Percentiles rank a stretch among this genome's conserved stretches.
phyloP scores from a whole-genome alignment of 768 basidiomycete genomes.

The Symmetrospora coprosmae region DNA sequence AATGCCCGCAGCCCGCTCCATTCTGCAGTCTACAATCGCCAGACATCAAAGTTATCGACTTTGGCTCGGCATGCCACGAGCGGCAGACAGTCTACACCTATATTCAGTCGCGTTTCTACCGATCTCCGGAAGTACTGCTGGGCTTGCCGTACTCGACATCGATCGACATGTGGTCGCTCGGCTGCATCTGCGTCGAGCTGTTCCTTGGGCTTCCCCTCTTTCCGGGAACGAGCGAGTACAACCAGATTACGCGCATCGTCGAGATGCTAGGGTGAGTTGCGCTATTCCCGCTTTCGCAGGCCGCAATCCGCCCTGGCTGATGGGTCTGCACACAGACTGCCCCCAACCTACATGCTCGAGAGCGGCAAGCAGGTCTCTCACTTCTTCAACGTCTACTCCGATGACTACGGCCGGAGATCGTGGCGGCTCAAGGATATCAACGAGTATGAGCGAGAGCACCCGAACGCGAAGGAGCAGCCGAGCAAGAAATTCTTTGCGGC shows the following conservation, averaged over 20 bases:
- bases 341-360: conserved; percentile 84
- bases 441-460: conserved; percentile 84
- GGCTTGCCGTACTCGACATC: conserved; percentile 85
- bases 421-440: conserved; percentile 79
- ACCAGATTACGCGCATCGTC: conserved; percentile 88
- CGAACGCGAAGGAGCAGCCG: conserved; percentile 81
- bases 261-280: conserved; percentile 87
- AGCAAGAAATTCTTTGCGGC: conserved; percentile 99
- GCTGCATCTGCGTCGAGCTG: conserved; percentile 94
- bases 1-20: conserved; percentile 1
- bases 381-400: conserved; percentile 73
- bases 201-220: conserved; percentile 92
- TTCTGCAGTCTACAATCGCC: conserved; percentile 71
- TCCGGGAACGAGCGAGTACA: conserved; percentile 98
- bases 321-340: conserved; percentile 47
- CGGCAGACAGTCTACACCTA: conserved; percentile 99
- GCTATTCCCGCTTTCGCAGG: neutral
- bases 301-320: neutral
- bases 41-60: conserved; percentile 97
- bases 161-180: conserved; percentile 99
- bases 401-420: conserved; percentile 56
- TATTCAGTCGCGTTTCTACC: conserved; percentile 97
- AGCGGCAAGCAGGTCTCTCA: conserved; percentile 86
- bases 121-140: conserved; percentile 89
- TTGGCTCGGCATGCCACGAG: conserved; percentile 97